Percentiles rank a stretch among this genome's conserved stretches.
These are phyloP conservation scores for Penicillium sp. DNA, from an alignment of 2,329 filamentous ascomycete species.

Conservation along the genomic window DNA sequence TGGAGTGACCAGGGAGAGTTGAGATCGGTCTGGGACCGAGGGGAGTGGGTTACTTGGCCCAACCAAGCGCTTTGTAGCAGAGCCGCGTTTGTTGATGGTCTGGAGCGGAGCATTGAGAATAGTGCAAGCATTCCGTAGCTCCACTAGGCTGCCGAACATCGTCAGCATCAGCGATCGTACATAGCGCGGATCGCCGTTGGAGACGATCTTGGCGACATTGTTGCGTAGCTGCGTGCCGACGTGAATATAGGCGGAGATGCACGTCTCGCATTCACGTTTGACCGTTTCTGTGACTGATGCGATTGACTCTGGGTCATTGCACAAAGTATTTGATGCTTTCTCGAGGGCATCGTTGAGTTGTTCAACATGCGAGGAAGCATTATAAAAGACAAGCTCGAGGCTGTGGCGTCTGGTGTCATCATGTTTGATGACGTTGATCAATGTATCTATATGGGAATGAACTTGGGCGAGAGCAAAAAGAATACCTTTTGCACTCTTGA, in stretches of 20 bases:
- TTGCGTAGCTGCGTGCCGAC: conserved; percentile 52
- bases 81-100: conserved; percentile 26
- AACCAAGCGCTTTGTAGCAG: conserved; percentile 31
- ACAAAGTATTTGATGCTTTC: conserved; percentile 49
- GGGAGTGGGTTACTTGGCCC: conserved; percentile 32
- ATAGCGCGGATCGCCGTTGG: conserved; percentile 56
- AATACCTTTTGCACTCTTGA: conserved; percentile 58
- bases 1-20: conserved; percentile 42
- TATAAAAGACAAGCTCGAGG: conserved; percentile 57
- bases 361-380: conserved; percentile 57
- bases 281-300: conserved; percentile 43
- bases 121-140: conserved; percentile 60
- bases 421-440: conserved; percentile 50
- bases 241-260: conserved; percentile 51
- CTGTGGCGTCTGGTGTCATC: conserved; percentile 50
- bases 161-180: conserved; percentile 60
- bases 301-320: conserved; percentile 53
- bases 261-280: conserved; percentile 50
- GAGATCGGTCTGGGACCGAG: conserved; percentile 30
- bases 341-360: conserved; percentile 57
- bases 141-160: conserved; percentile 58
- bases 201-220: conserved; percentile 52
- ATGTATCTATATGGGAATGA: conserved; percentile 48
- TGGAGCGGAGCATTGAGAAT: conserved; percentile 49
- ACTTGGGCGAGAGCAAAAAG: conserved; percentile 56